phyloP scores from a whole-genome alignment of 2,329 filamentous ascomycete species.

The Ascochyta rabiei region DNA sequence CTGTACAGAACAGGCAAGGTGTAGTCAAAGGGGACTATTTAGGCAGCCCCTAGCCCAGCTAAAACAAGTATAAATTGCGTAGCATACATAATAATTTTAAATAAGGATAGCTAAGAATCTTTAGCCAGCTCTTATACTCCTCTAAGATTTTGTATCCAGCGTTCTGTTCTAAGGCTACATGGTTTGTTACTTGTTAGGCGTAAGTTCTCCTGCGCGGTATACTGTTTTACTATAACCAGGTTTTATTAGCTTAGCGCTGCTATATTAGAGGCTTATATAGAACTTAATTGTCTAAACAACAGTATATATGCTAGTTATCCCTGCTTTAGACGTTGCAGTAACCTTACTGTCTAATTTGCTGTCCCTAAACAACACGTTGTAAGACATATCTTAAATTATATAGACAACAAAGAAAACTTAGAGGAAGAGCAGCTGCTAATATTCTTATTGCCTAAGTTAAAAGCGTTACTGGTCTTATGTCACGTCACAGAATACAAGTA shows the following conservation, averaged over 20 bases:
- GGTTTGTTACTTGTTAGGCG: neutral
- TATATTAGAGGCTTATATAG: neutral
- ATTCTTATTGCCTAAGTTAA: neutral
- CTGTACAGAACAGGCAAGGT: neutral
- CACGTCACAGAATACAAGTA: neutral
- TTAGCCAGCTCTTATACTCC: neutral
- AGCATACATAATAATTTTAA: neutral
- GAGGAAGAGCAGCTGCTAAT: neutral
- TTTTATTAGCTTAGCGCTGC: neutral
- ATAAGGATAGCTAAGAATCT: neutral
- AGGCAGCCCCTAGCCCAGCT: neutral
- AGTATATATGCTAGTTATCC: constrained; percentile 4
- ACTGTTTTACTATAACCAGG: neutral
- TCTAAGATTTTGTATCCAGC: neutral
- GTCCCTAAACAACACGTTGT: constrained; percentile 1
- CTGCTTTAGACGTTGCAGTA: neutral
- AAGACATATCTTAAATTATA: neutral
- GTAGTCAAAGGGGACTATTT: neutral
- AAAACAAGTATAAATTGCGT: neutral
- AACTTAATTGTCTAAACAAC: neutral
- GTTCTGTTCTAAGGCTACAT: neutral
- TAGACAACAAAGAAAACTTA: neutral
- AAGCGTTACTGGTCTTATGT: neutral
- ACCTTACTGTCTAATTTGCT: constrained; percentile 1
- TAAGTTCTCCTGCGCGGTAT: neutral